Evolutionary conservation across 352 stramenopile genomes (phyloP), one percentile per base, ranked within the genome.

Genomic region (Phytopythium cucurbitacearum): DNA sequence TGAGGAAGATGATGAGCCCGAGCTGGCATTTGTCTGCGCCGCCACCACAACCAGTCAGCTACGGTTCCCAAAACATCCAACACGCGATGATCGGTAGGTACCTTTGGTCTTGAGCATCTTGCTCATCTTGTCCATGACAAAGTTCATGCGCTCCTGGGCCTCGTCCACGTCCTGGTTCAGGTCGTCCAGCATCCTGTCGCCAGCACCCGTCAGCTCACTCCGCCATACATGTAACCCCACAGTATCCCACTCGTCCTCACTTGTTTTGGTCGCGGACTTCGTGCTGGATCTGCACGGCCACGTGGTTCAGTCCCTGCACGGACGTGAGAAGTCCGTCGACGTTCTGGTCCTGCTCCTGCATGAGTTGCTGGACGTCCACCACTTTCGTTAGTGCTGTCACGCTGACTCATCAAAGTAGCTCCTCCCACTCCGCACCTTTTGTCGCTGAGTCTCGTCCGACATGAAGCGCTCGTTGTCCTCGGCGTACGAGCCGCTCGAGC

Each of bases 31-130:
- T 87, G 64, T 91, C 80, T 89, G 56, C 11, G 50, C 6, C 5
- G 8, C 46, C 38, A 51, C 33, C 51, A 10, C 57, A 60, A 37
- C 6, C 42, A 43, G 48, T 9, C 1, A 61, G 15, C 5, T n/a
- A n/a, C n/a, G n/a, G n/a, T n/a, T n/a, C n/a, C n/a, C n/a, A n/a
- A n/a, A n/a, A n/a, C 2, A 32, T 39, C 3, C 2, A 43, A 21
- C 3, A 13, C 12, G 33, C 11, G 42, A n/a, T 32, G 21, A 45
- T 12, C 8, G 7, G 2, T 11, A 7, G 35, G 36, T 65, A 90
- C 80, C 80, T 88, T 91, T 92, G 13, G 81, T 92, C 59, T 90
- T 89, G 5, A 92, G 63, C 33, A 92, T 56, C 28, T 75, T 72
- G 57, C 79, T 89, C 69, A 92, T 88, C 1, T 69, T 59, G 13